Conservation (phyloP, 2,329 filamentous ascomycete genomes). For the Ustulina deusta region DNA sequence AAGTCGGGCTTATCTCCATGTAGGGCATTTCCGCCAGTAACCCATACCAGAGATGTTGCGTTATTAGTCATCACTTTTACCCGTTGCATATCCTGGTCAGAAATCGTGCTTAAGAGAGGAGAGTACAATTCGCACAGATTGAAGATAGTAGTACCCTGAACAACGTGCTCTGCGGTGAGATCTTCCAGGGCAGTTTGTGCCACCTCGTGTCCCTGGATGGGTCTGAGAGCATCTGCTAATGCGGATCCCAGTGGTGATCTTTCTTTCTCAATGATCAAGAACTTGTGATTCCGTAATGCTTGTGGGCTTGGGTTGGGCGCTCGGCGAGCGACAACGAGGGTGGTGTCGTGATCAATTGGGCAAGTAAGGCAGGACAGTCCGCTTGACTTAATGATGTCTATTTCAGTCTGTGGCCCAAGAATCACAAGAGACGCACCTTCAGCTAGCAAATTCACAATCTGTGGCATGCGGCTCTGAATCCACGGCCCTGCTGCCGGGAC, state of each 20-base stretch:
- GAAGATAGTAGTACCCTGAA: conserved; percentile 19
- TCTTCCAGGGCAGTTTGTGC: conserved; percentile 13
- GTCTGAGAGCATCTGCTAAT: conserved; percentile 4
- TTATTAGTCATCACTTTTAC: conserved; percentile 38
- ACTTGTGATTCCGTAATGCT: conserved; percentile 10
- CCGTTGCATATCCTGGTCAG: conserved; percentile 28
- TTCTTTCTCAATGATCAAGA: conserved; percentile 33
- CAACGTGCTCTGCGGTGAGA: conserved; percentile 23
- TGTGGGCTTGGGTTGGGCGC: not conserved
- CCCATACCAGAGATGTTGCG: conserved; percentile 33
- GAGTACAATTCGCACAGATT: conserved; percentile 27
- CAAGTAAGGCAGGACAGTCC: too few relatives aligned
- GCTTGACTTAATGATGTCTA: not conserved
- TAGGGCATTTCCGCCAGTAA: conserved; percentile 28
- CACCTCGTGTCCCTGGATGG: not conserved
- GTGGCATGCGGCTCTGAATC: not conserved
- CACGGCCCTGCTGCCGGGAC: not conserved
- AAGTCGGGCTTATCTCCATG: conserved; percentile 27
- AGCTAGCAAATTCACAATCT: conserved; percentile 2
- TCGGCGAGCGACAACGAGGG: conserved; percentile 4
- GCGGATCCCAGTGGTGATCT: conserved; percentile 7
- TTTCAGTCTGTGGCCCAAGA: not conserved
- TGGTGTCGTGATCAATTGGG: not conserved
- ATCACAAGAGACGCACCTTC: not conserved
- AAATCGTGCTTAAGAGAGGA: conserved; percentile 29